A percentile compares a stretch with the other conserved stretches of the same genome.
These are phyloP conservation scores for Apiospora rasikravindrae DNA, from an alignment of 2,329 filamentous ascomycete genomes.

Conservation along the genomic window DNA sequence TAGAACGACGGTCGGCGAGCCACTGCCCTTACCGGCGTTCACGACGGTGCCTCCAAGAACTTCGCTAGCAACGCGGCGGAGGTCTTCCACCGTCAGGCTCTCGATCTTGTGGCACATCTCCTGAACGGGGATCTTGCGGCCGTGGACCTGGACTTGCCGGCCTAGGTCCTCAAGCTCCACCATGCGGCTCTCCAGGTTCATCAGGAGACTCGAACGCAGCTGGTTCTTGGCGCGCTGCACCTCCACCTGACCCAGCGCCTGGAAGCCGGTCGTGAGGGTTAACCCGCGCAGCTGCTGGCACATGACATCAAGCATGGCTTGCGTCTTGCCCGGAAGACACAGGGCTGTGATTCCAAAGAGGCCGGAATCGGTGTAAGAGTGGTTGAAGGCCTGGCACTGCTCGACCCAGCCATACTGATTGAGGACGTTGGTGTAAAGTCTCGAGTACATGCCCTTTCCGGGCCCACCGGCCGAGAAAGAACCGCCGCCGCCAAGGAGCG, in stretches of 20 bases:
- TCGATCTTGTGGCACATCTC: constrained; percentile 95
- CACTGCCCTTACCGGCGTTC: constrained; percentile 79
- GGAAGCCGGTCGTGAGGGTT: constrained; percentile 76
- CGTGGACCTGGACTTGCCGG: constrained; percentile 95
- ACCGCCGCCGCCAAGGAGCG: constrained; percentile 91
- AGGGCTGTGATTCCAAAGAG: constrained; percentile 92
- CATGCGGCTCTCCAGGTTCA: constrained; percentile 98
- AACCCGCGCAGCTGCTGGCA: constrained; percentile 85
- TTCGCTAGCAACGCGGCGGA: constrained; percentile 78
- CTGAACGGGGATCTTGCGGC: constrained; percentile 84
- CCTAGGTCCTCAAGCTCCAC: constrained; percentile 96
- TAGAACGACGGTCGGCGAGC: constrained; percentile 90
- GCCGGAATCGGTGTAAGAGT: constrained; percentile 94
- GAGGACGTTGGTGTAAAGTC: constrained; percentile 95
- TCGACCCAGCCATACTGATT: constrained; percentile 99
- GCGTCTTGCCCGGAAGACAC: constrained; percentile 79
- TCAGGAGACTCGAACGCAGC: constrained; percentile 84
- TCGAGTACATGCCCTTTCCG: constrained; percentile 98
- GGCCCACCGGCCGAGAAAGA: constrained; percentile 97
- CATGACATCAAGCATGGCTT: constrained; percentile 91
- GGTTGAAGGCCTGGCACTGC: constrained; percentile 94
- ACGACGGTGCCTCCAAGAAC: constrained; percentile 79
- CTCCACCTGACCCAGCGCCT: constrained; percentile 74
- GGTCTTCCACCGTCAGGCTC: constrained; percentile 76
- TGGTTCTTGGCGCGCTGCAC: constrained; percentile 97